Percentiles rank a stretch among this genome's conserved stretches.
phyloP scores from a whole-genome alignment of 306 rosid species.

The Mucuna pruriens region DNA sequence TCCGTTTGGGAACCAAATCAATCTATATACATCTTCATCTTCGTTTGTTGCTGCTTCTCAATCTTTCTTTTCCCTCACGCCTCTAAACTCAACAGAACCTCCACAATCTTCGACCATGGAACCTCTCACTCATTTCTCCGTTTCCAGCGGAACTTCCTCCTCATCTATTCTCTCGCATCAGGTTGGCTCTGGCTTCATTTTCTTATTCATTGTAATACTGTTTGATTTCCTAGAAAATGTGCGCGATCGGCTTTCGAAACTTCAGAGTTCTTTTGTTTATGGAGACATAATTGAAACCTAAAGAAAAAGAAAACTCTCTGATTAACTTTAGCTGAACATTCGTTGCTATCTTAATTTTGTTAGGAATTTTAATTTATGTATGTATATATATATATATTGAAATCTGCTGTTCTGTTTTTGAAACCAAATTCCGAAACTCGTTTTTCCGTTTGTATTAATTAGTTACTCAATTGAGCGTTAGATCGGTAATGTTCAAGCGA shows the following conservation, averaged over 20 bases:
- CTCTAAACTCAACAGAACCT: constrained; percentile 49
- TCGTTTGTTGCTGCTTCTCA: constrained; percentile 66
- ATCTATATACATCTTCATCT: constrained; percentile 60
- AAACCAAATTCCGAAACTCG: background rate
- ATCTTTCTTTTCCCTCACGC: constrained; percentile 63
- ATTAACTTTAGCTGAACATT: background rate
- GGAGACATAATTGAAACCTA: constrained; percentile 4
- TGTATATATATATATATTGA: no score
- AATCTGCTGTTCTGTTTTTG: constrained; percentile 24
- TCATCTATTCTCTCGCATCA: constrained; percentile 77
- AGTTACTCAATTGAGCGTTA: constrained; percentile 21
- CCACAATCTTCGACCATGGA: constrained; percentile 78
- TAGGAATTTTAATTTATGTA: no score
- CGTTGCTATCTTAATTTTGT: background rate
- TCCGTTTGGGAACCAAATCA: constrained; percentile 86
- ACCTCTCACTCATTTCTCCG: constrained; percentile 64
- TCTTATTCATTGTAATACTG: background rate
- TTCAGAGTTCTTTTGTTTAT: constrained; percentile 15
- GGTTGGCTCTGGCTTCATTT: constrained; percentile 50
- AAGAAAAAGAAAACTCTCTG: background rate
- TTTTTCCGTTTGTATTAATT: constrained; percentile 3
- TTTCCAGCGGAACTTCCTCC: constrained; percentile 75
- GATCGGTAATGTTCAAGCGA: constrained; percentile 41
- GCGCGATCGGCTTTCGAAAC: background rate
- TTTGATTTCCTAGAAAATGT: constrained; percentile 50